Percentiles rank a stretch among this genome's conserved stretches.
Evolutionary conservation across 768 basidiomycete species (phyloP).

Genomic region (Mycena alexandri): DNA sequence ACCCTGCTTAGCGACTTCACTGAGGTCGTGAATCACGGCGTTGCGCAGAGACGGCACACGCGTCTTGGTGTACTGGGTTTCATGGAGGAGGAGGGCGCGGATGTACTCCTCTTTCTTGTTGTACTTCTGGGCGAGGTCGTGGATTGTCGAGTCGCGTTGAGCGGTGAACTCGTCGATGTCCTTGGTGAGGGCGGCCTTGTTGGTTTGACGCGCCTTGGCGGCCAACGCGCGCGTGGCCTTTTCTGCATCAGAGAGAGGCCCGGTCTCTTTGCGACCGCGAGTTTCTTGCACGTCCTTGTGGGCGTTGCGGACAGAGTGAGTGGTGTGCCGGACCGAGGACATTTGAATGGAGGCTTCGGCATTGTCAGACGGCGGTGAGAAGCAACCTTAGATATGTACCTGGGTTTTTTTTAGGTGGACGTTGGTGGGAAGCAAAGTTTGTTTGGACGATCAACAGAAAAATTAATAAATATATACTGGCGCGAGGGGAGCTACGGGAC

Average conservation of each 20-base stretch:
- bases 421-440: too few relatives aligned
- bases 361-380: too few relatives aligned
- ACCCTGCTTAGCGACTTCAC: neutral
- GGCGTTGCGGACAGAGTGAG: neutral
- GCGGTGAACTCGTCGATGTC: constrained; percentile 6
- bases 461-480: too few relatives aligned
- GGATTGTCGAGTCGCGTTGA: neutral
- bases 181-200: neutral
- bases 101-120: neutral
- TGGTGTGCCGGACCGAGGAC: neutral
- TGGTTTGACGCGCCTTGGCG: neutral
- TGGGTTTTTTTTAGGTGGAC: too few relatives aligned
- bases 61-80: neutral
- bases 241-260: neutral
- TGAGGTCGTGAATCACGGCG: constrained; percentile 5
- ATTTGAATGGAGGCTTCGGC: neutral
- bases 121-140: neutral
- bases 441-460: too few relatives aligned
- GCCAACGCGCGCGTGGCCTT: neutral
- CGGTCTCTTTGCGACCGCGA: constrained; percentile 5
- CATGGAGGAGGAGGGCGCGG: neutral
- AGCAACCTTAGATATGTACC: too few relatives aligned
- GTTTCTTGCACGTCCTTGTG: neutral
- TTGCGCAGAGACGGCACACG: neutral
- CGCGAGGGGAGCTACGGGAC: too few relatives aligned